These are phyloP conservation scores for Globisporangium megalacanthum DNA, from an alignment of 352 stramenopile genomes.

Conservation along the genomic window DNA sequence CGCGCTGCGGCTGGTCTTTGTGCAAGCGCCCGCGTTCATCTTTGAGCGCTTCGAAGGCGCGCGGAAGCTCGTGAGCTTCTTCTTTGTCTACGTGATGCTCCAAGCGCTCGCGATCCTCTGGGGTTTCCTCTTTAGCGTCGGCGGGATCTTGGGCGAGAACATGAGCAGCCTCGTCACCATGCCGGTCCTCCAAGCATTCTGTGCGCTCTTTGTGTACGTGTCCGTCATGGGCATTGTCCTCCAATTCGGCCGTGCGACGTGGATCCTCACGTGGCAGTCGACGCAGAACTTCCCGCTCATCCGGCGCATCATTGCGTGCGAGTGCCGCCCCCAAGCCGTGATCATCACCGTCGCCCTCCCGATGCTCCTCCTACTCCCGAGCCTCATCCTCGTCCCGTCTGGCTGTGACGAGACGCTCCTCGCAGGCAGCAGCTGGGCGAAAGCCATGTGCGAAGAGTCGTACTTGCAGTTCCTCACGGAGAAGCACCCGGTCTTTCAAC, in stretches of 20 bases:
- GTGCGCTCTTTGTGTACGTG: slow-evolving; percentile 74
- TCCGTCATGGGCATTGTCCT: slow-evolving; percentile 83
- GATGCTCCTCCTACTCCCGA: slow-evolving; percentile 69
- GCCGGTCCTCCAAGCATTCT: slow-evolving; percentile 66
- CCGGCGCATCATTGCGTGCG: slow-evolving; percentile 72
- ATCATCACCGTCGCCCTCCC: slow-evolving; percentile 71
- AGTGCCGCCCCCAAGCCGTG: slow-evolving; percentile 71
- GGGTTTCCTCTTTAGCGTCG: slow-evolving; percentile 82
- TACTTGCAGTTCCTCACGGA: slow-evolving; percentile 84
- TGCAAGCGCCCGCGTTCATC: slow-evolving; percentile 42
- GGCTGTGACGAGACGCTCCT: slow-evolving; percentile 30
- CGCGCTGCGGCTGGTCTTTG: slow-evolving; percentile 51
- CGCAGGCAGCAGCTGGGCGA: slow-evolving; percentile 28
- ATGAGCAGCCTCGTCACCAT: slow-evolving; percentile 85
- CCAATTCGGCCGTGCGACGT: slow-evolving; percentile 77
- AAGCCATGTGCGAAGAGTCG: slow-evolving; percentile 71
- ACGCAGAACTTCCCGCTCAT: slow-evolving; percentile 85
- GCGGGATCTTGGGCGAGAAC: slow-evolving; percentile 79
- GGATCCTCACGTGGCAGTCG: slow-evolving; percentile 88
- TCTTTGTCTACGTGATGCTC: slow-evolving; percentile 84
- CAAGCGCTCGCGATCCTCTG: slow-evolving; percentile 78
- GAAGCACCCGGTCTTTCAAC: slow-evolving; percentile 79
- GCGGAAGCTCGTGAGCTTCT: slow-evolving; percentile 66
- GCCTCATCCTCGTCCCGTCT: slow-evolving; percentile 68
- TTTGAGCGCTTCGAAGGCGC: slow-evolving; percentile 43